Evolutionary conservation across 768 basidiomycete genomes (phyloP), one percentile per base, ranked within the genome.

Genomic region (Royoungia palumana): DNA sequence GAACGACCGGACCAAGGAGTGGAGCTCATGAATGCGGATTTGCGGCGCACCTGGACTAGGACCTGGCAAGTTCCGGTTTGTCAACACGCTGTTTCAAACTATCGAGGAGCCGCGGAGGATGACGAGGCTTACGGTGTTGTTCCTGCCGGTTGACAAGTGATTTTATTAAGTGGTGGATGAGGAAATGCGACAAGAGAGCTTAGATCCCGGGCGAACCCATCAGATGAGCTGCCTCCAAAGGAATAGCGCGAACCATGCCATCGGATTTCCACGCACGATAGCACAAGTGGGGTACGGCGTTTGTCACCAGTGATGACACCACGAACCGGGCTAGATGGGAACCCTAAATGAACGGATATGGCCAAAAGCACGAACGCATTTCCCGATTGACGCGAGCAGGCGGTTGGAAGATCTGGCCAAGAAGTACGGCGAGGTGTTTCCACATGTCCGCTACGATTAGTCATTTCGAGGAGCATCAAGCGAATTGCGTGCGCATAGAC

Each of bases 281-380:
- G 47, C 38, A 40, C 22, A 24, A 47, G 49, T 57, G 55, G 55
- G 50, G 62, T 53, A 58, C 58, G 50, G 50, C 47, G 45, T 55
- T 53, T 53, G 39, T 49, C 62, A 64, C 56, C 51, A 51, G 7
- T 39, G 41, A 53, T 51, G 54, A 56, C 50, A 49, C 25, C 54
- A 48, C 46, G 20, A n/a, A 32, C 16, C 37, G 37, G 54, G 8
- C 47, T 38, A 22, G 51, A 41, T 34, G 45, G 51, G 50, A 64
- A 66, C 64, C 62, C 62, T 64, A 65, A 66, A 56, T 51, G 49
- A 59, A 56, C 61, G 64, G 66, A 66, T 59, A 44, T 64, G 51
- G 55, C 47, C 28, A 62, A 64, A 50, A 47, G 47, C 44, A 54
- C 61, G 39, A 47, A 36, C 38, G 35, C 19, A 58, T 49, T 64